Base-by-base conservation (phyloP, 2,329 filamentous ascomycete genomes). In the Trichoderma cornu-damae region DNA sequence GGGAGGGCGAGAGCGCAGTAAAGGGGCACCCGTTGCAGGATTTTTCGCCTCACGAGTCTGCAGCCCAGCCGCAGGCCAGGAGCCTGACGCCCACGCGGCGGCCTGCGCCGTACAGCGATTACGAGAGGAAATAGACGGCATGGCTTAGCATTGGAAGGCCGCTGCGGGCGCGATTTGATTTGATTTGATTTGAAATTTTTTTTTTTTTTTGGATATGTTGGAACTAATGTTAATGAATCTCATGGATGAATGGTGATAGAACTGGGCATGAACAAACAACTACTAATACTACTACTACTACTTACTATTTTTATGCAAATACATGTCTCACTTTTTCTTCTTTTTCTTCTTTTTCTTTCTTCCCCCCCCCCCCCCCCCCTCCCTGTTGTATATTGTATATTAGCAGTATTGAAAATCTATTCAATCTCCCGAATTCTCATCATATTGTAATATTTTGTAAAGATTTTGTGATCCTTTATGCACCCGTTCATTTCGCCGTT, bases 1-100 rank as follows among this genome's bases (percentile, higher is more conserved):
- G 85, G 9, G 76, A 79, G 49, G 79, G 79, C 4, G 61, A 67
- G 4, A 62, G 66, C 12, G 63, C 64, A 38, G 62, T 73, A 52
- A 77, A 77, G 65, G 70, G 70, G 49, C 70, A 75, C 44, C 66
- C 69, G 12, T 65, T 74, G 69, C 63, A 66, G 55, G 69, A 75
- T 48, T 61, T 69, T 28, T 54, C 61, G 55, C 63, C 64, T n/a
- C 69, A 66, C 50, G 70, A 68, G 61, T 63, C 69, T 32, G 64
- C 67, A 50, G 61, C 67, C 42, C 65, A 67, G 34, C 61, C 62
- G 16, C 68, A 69, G 43, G 67, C 70, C 48, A 69, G 70, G 58
- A 77, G 67, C 61, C 63, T 71, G 34, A 73, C 75, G 8, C 71
- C 75, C 3, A 69, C 71, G 2, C 71, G 72, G 48, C 73, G 75